These are phyloP conservation scores for Alectoria sarmentosa DNA, from an alignment of 495 filamentous ascomycete genomes.

Conservation along the genomic window DNA sequence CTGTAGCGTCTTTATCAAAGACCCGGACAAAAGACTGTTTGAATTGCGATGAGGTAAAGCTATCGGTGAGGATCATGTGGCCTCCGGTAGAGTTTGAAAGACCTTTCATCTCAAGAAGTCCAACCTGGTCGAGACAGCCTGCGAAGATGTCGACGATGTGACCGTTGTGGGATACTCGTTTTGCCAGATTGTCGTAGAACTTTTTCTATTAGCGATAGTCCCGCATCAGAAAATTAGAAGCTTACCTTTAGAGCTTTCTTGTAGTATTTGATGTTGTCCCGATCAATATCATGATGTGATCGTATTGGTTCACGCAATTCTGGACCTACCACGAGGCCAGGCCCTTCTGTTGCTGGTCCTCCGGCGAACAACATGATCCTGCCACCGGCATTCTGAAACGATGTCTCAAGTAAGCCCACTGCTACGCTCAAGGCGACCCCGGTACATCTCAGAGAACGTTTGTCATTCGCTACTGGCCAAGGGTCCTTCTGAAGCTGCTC, in stretches of 20 bases:
- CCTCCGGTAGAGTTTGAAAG: conserved; percentile 93
- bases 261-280: conserved; percentile 98
- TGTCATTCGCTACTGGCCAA: conserved; percentile 95
- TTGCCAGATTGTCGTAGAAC: conserved; percentile 98
- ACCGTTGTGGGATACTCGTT: conserved; percentile 91
- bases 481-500: conserved; percentile 97
- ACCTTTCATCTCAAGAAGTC: conserved; percentile 97
- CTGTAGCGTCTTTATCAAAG: conserved; percentile 93
- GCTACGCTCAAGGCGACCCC: conserved; percentile 95
- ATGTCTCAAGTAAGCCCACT: conserved; percentile 83
- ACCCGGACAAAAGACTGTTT: conserved; percentile 97
- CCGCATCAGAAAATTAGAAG: not conserved
- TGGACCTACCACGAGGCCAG: conserved; percentile 94
- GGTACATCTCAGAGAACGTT: conserved; percentile 86
- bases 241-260: conserved; percentile 96
- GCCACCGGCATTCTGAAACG: conserved; percentile 90
- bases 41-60: conserved; percentile 99
- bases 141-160: conserved; percentile 98
- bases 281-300: conserved; percentile 98
- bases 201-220: conserved; percentile 34
- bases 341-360: conserved; percentile 91
- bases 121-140: conserved; percentile 96
- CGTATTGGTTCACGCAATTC: conserved; percentile 95
- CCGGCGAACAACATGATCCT: conserved; percentile 97
- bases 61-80: conserved; percentile 97